Base-by-base conservation (phyloP, 352 stramenopile genomes). In the Phytophthora rubi region DNA sequence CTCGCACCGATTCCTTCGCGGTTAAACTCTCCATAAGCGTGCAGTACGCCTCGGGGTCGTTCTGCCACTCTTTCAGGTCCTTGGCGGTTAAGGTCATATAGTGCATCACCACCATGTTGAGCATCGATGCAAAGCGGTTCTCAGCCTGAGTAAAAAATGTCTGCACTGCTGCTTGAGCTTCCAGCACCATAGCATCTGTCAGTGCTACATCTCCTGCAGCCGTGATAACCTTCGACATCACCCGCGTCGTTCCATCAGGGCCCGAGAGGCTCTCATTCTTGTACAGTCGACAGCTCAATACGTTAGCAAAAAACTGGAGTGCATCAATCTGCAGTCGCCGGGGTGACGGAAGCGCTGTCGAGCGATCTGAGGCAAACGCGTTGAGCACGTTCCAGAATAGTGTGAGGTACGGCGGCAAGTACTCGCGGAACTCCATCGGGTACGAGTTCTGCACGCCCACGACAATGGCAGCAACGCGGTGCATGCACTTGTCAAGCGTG, bases 221-320 rank as follows among this genome's bases (percentile, higher is more conserved):
- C n/a, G 88, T 95, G 59, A 95, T 95, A 28, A 95, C 81, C 59
- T 94, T 94, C n/a, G 68, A 73, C 6, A 91, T 64, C 53, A 91
- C 68, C 15, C 77, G 73, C 21, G 76, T 83, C 10, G 72, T 70
- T 5, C 74, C 75, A 18, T 79, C 76, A 26, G 81, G 55, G 12
- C 75, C 64, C 37, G 76, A 80, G 16, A 93, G 66, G 48, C 79
- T 85, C 53, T 91, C 82, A 32, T 80, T 82, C 71, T 94, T 93
- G 81, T 96, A 96, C 32, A 96, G 53, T 0, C 80, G 73, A 44
- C 87, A 95, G 68, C 81, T 84, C n/a, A 95, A 39, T 30, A 96
- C 89, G 37, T 95, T 96, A 9, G 82, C 71, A 45, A 96, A 85
- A 53, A 94, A 96, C 66, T 91, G 83, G 12, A 96, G 73, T 23